Percentiles rank a stretch among this genome's conserved stretches.
These are phyloP conservation scores for Pestalotiopsis sp. DNA, from an alignment of 2,329 filamentous ascomycete species.

Conservation along the genomic window DNA sequence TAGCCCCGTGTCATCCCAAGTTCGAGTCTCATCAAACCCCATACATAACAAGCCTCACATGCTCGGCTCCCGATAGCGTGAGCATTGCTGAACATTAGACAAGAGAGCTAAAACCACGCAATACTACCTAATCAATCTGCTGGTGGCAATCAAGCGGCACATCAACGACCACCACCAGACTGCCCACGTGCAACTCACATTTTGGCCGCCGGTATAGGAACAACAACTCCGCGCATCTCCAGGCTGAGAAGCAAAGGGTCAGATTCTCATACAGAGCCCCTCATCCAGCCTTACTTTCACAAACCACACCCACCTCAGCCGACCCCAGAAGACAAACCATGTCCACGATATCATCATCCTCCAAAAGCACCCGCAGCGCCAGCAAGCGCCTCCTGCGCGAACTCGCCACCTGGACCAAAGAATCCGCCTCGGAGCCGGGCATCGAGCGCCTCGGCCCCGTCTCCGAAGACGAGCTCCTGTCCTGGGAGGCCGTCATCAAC, in stretches of 20 bases:
- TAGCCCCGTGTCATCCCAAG: no score
- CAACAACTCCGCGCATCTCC: no score
- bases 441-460: conserved; percentile 62
- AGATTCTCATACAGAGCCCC: no score
- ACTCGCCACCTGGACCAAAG: conserved; percentile 53
- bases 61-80: no score
- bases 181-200: no score
- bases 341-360: conserved; percentile 22
- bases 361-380: conserved; percentile 45
- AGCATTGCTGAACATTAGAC: no score
- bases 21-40: no score
- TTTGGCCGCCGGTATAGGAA: no score
- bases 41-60: no score
- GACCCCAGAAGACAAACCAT: conserved; percentile 12
- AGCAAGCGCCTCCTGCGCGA: conserved; percentile 61
- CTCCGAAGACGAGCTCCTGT: conserved; percentile 55
- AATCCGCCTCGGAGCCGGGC: conserved; percentile 50
- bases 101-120: no score
- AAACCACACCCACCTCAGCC: not conserved
- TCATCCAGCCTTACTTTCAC: no score
- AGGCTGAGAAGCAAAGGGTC: no score
- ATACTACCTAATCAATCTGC: not conserved
- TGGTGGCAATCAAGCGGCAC: not conserved
- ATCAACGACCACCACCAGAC: not conserved
- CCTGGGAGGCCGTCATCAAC: conserved; percentile 63